phyloP scores from a whole-genome alignment of 2,329 filamentous ascomycete genomes.

The Nemania bipapillata region DNA sequence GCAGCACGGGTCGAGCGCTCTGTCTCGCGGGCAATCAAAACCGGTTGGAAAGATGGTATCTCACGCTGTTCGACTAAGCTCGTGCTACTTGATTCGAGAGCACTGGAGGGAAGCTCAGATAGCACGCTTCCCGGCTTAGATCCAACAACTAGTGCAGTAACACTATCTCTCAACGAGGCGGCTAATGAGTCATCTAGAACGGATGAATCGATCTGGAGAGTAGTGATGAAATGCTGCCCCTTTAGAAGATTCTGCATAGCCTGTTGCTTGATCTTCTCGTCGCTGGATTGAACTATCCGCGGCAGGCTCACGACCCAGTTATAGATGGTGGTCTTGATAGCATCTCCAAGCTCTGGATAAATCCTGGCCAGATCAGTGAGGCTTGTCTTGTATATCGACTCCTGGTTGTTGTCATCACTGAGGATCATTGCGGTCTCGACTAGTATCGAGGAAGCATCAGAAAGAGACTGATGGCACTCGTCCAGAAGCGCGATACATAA shows the following conservation, averaged over 20 bases:
- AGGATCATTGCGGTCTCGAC: slow-evolving; percentile 84
- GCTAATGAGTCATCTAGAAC: slow-evolving; percentile 75
- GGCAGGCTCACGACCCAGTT: slow-evolving; percentile 85
- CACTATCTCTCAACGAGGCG: slow-evolving; percentile 77
- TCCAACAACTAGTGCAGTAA: slow-evolving; percentile 60
- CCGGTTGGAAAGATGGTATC: slow-evolving; percentile 63
- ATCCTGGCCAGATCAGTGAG: slow-evolving; percentile 71
- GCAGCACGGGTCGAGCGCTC: slow-evolving; percentile 70
- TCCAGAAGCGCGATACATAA: slow-evolving; percentile 81
- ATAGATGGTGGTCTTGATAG: slow-evolving; percentile 76
- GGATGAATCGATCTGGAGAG: slow-evolving; percentile 71
- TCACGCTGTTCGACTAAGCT: slow-evolving; percentile 43
- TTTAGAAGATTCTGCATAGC: slow-evolving; percentile 81
- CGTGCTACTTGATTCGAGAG: slow-evolving; percentile 48
- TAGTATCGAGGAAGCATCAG: slow-evolving; percentile 74
- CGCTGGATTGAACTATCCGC: slow-evolving; percentile 82
- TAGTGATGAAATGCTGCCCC: slow-evolving; percentile 73
- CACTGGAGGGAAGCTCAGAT: slow-evolving; percentile 51
- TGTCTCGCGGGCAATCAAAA: slow-evolving; percentile 72
- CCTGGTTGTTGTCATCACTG: slow-evolving; percentile 61
- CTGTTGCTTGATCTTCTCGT: slow-evolving; percentile 79
- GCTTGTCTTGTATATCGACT: slow-evolving; percentile 57
- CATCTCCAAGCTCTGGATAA: slow-evolving; percentile 70
- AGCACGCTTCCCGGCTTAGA: slow-evolving; percentile 50
- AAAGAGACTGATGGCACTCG: slow-evolving; percentile 78